Evolutionary conservation across 345 rosid genomes (phyloP).

Genomic region (Aethionema arabicum): DNA sequence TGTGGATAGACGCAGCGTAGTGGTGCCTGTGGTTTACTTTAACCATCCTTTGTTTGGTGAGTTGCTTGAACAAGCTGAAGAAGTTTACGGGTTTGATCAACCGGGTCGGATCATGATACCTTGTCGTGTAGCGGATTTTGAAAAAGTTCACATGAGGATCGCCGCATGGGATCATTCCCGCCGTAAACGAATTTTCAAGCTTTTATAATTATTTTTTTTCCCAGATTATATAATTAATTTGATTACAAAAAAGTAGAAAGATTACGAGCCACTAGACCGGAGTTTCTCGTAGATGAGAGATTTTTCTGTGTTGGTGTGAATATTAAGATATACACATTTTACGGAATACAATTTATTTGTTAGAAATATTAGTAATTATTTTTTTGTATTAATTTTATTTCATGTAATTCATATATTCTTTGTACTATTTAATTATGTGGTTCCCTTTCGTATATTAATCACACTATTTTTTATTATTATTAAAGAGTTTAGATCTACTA

Average conservation of each 20-base stretch:
- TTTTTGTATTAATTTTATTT: no score
- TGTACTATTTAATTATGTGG: no score
- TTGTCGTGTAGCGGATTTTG: slow-evolving; percentile 70
- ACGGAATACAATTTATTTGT: no score
- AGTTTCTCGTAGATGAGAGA: background rate
- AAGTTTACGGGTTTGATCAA: slow-evolving; percentile 67
- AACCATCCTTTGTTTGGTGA: slow-evolving; percentile 86
- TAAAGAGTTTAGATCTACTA: no score
- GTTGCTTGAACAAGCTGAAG: slow-evolving; percentile 69
- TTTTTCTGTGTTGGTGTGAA: no score
- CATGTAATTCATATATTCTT: no score
- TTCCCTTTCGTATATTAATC: no score
- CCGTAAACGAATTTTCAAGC: slow-evolving; percentile 25
- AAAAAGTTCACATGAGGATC: slow-evolving; percentile 72
- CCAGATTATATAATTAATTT: background rate
- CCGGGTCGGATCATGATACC: slow-evolving; percentile 80
- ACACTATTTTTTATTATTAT: no score
- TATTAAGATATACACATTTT: no score
- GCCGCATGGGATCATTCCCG: slow-evolving; percentile 55
- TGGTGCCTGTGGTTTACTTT: slow-evolving; percentile 77
- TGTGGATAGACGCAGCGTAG: slow-evolving; percentile 45
- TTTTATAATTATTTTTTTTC: slow-evolving; percentile 19
- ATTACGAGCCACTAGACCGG: background rate
- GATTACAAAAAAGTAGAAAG: no score
- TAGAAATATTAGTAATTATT: no score